Percentiles rank a stretch among this genome's conserved stretches.
Evolutionary conservation across 306 rosid species (phyloP).

Genomic region (Rosa chinensis): DNA sequence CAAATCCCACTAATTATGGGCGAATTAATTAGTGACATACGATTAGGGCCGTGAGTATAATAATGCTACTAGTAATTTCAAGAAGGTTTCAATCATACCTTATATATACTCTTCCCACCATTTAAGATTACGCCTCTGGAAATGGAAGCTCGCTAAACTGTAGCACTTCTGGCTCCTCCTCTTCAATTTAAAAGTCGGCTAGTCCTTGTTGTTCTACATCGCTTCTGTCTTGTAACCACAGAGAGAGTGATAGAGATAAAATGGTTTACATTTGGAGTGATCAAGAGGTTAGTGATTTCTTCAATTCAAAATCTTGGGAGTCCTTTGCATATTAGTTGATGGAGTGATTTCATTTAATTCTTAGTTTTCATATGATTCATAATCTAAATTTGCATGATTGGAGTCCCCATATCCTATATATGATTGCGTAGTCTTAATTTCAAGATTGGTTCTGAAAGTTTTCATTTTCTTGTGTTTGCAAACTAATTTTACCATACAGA

Average conservation of each 20-base stretch:
- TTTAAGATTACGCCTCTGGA: not conserved
- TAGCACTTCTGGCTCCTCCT: constrained; percentile 7
- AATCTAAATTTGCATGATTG: not conserved
- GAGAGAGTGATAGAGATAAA: not conserved
- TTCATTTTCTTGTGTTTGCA: not conserved
- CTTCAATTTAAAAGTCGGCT: constrained; percentile 15
- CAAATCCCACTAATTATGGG: constrained; percentile 41
- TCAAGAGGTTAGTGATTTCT: constrained; percentile 16
- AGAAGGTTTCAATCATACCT: constrained; percentile 16
- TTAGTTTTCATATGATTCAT: not conserved
- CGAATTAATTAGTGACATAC: not conserved
- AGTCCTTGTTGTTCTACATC: not conserved
- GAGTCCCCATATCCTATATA: not conserved
- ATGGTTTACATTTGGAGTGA: constrained; percentile 15
- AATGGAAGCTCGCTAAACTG: constrained; percentile 10
- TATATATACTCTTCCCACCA: constrained; percentile 9
- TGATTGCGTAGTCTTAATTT: not conserved
- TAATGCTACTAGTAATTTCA: not conserved
- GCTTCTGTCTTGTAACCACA: not conserved
- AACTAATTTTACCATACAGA: not conserved
- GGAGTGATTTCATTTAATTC: not conserved
- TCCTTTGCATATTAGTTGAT: not conserved
- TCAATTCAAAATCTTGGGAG: no score
- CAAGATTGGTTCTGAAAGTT: not conserved
- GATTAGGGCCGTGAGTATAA: not conserved